Conservation (phyloP, 2,329 filamentous ascomycete species). For the Hypoxylon sp. region DNA sequence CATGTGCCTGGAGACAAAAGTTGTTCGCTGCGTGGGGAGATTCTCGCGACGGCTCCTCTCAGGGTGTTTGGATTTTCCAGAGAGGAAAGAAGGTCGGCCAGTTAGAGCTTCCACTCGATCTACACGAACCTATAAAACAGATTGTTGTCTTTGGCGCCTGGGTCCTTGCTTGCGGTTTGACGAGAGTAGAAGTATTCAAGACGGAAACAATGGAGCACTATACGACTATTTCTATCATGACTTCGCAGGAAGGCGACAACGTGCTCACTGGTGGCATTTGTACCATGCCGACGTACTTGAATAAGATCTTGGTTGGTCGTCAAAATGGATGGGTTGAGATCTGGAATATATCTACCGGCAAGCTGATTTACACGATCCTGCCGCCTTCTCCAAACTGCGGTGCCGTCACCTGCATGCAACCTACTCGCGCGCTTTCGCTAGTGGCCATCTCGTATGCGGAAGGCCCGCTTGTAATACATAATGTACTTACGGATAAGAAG, state of each 20-base stretch:
- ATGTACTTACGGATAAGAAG: slow-evolving; percentile 81
- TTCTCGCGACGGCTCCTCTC: slow-evolving; percentile 59
- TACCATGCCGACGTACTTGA: slow-evolving; percentile 93
- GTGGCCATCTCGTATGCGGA: slow-evolving; percentile 88
- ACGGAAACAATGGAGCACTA: slow-evolving; percentile 86
- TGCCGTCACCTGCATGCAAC: slow-evolving; percentile 86
- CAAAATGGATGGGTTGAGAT: slow-evolving; percentile 93
- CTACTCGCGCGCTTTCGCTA: slow-evolving; percentile 84
- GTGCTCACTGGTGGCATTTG: slow-evolving; percentile 82
- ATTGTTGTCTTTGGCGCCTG: slow-evolving; percentile 89
- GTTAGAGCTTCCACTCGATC: slow-evolving; percentile 73
- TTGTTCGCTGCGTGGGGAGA: slow-evolving; percentile 92
- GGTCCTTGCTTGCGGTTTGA: slow-evolving; percentile 83
- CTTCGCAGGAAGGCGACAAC: slow-evolving; percentile 68
- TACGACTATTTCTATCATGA: slow-evolving; percentile 78
- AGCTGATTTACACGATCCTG: slow-evolving; percentile 89
- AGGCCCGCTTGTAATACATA: slow-evolving; percentile 82
- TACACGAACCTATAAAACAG: slow-evolving; percentile 78
- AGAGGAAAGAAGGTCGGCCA: slow-evolving; percentile 86
- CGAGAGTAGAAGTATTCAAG: slow-evolving; percentile 90
- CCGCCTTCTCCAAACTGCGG: slow-evolving; percentile 79
- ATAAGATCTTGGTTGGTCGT: slow-evolving; percentile 93
- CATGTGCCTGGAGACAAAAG: slow-evolving; percentile 85
- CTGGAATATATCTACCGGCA: slow-evolving; percentile 95
- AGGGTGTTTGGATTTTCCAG: slow-evolving; percentile 92